A percentile compares a stretch with the other conserved stretches of the same genome.
Evolutionary conservation across 768 basidiomycete species (phyloP).

Genomic region (Russula olivacea): DNA sequence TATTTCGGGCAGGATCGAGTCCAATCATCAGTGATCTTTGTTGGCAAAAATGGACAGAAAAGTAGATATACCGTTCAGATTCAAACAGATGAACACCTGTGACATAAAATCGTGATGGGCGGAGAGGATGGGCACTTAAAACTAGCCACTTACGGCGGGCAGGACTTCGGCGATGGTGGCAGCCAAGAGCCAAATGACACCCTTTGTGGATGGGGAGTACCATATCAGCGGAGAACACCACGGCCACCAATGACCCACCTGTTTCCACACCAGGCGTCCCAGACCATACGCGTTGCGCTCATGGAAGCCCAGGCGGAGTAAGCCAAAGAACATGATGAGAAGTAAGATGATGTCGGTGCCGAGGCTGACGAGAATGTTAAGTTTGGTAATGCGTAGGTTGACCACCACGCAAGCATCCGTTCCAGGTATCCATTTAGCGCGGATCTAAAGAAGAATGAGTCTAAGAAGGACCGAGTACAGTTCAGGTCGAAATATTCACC

Average conservation of each 20-base stretch:
- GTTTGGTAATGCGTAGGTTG: background rate
- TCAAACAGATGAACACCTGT: background rate
- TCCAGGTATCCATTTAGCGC: background rate
- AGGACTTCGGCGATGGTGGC: background rate
- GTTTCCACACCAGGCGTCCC: background rate
- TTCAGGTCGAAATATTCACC: background rate
- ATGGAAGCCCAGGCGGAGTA: background rate
- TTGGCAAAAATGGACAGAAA: no score
- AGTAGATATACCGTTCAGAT: background rate
- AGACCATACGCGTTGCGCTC: background rate
- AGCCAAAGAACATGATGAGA: background rate
- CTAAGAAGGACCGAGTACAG: background rate
- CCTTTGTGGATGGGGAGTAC: background rate
- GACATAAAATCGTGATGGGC: background rate
- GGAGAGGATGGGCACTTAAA: no score
- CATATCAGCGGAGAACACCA: background rate
- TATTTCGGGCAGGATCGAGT: background rate
- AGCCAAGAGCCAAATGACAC: conserved; percentile 1
- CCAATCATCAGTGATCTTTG: background rate
- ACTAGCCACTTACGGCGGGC: background rate
- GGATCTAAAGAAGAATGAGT: background rate
- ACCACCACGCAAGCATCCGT: background rate
- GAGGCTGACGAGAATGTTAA: background rate
- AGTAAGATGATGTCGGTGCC: background rate
- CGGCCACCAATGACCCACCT: background rate